Conservation (phyloP, 2,329 filamentous ascomycete genomes). For the Phialocephala sp. region DNA sequence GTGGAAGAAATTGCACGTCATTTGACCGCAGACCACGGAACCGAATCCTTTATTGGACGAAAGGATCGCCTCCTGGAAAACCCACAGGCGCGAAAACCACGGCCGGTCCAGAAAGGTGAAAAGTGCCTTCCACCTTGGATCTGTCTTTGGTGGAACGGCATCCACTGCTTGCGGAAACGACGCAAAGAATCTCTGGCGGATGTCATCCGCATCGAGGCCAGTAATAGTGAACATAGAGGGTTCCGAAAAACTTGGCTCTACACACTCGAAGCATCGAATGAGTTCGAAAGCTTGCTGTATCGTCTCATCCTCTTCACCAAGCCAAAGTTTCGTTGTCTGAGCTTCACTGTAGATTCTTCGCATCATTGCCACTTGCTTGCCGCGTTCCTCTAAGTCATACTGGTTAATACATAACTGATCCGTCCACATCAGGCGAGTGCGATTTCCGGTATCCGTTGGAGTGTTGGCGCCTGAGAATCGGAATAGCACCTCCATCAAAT, state of each 20-base stretch:
- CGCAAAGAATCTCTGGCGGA: conserved; percentile 1
- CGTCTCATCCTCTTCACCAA: conserved; percentile 10
- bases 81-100: conserved; percentile 13
- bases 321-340: conserved; percentile 2
- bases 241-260: background rate
- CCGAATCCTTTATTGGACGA: background rate
- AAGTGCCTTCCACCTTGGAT: conserved; percentile 13
- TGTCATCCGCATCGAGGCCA: background rate
- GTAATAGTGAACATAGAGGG: background rate
- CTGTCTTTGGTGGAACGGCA: background rate
- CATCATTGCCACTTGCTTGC: background rate
- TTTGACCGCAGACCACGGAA: background rate
- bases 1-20: conserved; percentile 4
- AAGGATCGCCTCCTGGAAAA: conserved; percentile 13
- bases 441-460: conserved; percentile 7
- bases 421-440: background rate
- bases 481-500: conserved; percentile 11
- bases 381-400: background rate
- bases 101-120: conserved; percentile 1
- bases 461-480: conserved; percentile 12
- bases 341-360: conserved; percentile 12
- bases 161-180: background rate
- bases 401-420: conserved; percentile 14
- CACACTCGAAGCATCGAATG: conserved; percentile 3
- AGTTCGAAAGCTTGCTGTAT: conserved; percentile 1